Percentiles rank a stretch among this genome's conserved stretches.
These are phyloP conservation scores for Zymoseptoria pseudotritici DNA, from an alignment of 2,329 filamentous ascomycete genomes.

Conservation along the genomic window DNA sequence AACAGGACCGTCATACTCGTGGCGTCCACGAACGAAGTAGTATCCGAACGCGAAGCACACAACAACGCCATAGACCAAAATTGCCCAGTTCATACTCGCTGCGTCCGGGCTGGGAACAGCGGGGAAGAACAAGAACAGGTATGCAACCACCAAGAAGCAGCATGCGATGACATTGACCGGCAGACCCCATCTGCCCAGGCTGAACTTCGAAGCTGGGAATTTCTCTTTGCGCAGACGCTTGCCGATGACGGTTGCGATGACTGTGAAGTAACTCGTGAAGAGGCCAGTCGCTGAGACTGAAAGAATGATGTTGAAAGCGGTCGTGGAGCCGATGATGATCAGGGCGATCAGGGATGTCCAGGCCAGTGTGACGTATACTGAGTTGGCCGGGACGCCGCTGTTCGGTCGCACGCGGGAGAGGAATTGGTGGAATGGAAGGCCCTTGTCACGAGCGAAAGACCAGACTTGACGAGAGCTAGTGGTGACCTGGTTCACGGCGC, in stretches of 20 bases:
- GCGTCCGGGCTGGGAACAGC: slow-evolving; percentile 18
- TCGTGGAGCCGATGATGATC: slow-evolving; percentile 33
- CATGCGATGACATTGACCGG: slow-evolving; percentile 15
- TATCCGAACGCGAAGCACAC: slow-evolving; percentile 12
- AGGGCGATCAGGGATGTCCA: slow-evolving; percentile 25
- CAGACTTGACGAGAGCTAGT: slow-evolving; percentile 24
- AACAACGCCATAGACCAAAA: slow-evolving; percentile 20
- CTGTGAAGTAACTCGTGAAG: slow-evolving; percentile 18
- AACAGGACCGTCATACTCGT: slow-evolving; percentile 21
- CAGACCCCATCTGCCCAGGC: slow-evolving; percentile 25
- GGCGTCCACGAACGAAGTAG: slow-evolving; percentile 13
- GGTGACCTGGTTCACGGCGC: slow-evolving; percentile 24
- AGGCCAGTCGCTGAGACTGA: slow-evolving; percentile 28
- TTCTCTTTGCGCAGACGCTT: slow-evolving; percentile 16
- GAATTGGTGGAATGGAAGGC: slow-evolving; percentile 23
- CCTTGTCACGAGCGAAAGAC: slow-evolving; percentile 25
- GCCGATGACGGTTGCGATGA: slow-evolving; percentile 17
- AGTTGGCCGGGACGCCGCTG: slow-evolving; percentile 24
- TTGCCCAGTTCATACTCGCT: slow-evolving; percentile 26
- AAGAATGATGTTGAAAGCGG: slow-evolving; percentile 38
- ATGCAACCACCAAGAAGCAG: slow-evolving; percentile 15
- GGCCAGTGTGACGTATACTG: slow-evolving; percentile 21
- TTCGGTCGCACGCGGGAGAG: slow-evolving; percentile 19
- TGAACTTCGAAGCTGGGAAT: slow-evolving; percentile 18
- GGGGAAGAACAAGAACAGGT: slow-evolving; percentile 22